Evolutionary conservation across 108 stramenopile species (phyloP).

Genomic region (Discostella stelligeroides): DNA sequence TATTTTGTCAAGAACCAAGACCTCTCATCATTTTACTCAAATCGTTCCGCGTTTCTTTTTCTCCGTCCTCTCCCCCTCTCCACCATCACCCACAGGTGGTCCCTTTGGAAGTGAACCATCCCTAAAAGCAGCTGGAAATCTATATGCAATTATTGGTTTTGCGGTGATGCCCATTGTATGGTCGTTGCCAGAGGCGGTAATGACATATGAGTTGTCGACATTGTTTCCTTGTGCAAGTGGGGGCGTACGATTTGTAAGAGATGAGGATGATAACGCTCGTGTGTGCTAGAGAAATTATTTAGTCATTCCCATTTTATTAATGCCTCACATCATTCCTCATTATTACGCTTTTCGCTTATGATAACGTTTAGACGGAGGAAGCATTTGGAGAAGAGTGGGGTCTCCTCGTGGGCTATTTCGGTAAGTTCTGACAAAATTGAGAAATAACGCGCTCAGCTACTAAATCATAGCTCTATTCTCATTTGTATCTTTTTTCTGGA

Average conservation of each 20-base stretch:
- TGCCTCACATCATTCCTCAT: neutral
- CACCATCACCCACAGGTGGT: slow-evolving; percentile 74
- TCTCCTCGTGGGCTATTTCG: slow-evolving; percentile 84
- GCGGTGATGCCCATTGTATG: slow-evolving; percentile 85
- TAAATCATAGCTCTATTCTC: too few species aligned
- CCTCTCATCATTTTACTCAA: neutral
- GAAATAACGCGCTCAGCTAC: neutral
- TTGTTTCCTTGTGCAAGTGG: slow-evolving; percentile 92
- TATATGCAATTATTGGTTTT: slow-evolving; percentile 85
- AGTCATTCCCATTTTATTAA: neutral
- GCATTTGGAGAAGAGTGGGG: slow-evolving; percentile 88
- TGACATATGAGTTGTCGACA: slow-evolving; percentile 88
- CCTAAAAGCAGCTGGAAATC: slow-evolving; percentile 79
- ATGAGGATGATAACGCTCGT: too few species aligned
- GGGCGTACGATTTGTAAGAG: slow-evolving; percentile 87
- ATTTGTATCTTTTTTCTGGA: slow-evolving; percentile 39
- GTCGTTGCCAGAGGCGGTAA: slow-evolving; percentile 90
- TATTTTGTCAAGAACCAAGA: neutral
- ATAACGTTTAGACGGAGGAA: slow-evolving; percentile 59
- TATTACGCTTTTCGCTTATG: neutral
- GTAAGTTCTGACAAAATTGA: slow-evolving; percentile 38
- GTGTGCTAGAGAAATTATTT: neutral
- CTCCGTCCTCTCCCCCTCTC: too few species aligned
- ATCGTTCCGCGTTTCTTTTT: slow-evolving; percentile 21
- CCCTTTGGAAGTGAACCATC: slow-evolving; percentile 92